A percentile compares a stretch with the other conserved stretches of the same genome.
Conservation (phyloP, 208 protist genomes). For the Acanthamoeba sp. region DNA sequence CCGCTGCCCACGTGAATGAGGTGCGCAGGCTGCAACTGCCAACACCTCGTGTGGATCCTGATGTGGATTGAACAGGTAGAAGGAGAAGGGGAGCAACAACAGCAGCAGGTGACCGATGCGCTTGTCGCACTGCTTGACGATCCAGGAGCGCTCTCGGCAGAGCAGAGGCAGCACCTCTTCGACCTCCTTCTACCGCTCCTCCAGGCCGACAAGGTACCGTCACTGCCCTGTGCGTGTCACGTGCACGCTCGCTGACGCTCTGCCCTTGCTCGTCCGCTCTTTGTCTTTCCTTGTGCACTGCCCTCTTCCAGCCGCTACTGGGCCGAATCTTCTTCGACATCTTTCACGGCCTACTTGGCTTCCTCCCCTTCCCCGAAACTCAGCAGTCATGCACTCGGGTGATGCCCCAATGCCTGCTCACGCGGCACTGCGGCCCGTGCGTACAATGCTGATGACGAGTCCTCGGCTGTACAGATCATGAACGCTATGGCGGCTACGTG, state of each 20-base stretch:
- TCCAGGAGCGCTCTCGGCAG: background rate
- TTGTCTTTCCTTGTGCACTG: too few species aligned
- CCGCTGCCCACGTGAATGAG: background rate
- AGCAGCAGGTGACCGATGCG: background rate
- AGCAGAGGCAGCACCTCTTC: constrained; percentile 24
- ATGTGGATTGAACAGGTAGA: background rate
- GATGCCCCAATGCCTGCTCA: background rate
- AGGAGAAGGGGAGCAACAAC: background rate
- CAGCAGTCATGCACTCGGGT: background rate
- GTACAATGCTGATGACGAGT: background rate
- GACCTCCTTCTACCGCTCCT: background rate
- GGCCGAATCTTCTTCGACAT: constrained; percentile 36
- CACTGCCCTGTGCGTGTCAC: background rate
- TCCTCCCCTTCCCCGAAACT: background rate
- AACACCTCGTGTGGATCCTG: too few species aligned
- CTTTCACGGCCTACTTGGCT: constrained; percentile 7
- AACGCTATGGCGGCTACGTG: constrained; percentile 33
- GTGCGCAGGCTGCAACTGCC: background rate
- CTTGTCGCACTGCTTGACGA: background rate
- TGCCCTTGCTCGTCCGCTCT: too few species aligned
- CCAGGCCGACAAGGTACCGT: background rate
- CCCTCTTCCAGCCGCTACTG: background rate
- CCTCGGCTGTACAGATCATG: background rate
- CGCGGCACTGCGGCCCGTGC: too few species aligned
- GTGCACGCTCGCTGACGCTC: background rate